phyloP scores from a whole-genome alignment of 768 basidiomycete species.

The Russula emetica region DNA sequence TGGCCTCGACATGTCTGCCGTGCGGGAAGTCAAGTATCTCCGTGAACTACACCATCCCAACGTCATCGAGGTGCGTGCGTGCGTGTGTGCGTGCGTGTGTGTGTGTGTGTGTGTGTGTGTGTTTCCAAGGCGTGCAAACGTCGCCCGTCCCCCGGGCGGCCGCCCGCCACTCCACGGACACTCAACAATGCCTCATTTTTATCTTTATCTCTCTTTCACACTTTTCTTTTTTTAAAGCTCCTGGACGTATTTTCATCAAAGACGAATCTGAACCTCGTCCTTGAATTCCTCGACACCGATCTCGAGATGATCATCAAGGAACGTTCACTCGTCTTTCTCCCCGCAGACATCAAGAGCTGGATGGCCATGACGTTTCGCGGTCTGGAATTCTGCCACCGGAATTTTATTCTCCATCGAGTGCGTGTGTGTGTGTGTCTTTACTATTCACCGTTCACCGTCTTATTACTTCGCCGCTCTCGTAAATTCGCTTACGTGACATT shows the following conservation, averaged over 20 bases:
- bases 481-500: not conserved
- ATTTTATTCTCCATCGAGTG: constrained; percentile 91
- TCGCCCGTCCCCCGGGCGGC: no score
- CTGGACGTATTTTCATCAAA: constrained; percentile 96
- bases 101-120: no score
- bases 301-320: constrained; percentile 97
- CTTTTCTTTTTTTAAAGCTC: constrained; percentile 47
- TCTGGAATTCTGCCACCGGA: constrained; percentile 96
- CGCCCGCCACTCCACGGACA: no score
- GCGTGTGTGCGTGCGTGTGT: no score
- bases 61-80: constrained; percentile 86
- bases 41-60: constrained; percentile 93
- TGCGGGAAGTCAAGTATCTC: constrained; percentile 96
- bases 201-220: not conserved
- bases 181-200: not conserved
- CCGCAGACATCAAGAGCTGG: constrained; percentile 98
- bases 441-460: no score
- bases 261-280: constrained; percentile 93
- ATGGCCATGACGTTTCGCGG: constrained; percentile 98
- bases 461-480: no score
- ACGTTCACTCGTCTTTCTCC: constrained; percentile 83
- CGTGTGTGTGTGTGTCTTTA: no score
- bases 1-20: constrained; percentile 97
- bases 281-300: constrained; percentile 95
- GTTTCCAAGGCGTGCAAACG: no score